A percentile compares a stretch with the other conserved stretches of the same genome.
Conservation (phyloP, 1,284 basidiomycete genomes). For the Apiotrichum porosum region DNA sequence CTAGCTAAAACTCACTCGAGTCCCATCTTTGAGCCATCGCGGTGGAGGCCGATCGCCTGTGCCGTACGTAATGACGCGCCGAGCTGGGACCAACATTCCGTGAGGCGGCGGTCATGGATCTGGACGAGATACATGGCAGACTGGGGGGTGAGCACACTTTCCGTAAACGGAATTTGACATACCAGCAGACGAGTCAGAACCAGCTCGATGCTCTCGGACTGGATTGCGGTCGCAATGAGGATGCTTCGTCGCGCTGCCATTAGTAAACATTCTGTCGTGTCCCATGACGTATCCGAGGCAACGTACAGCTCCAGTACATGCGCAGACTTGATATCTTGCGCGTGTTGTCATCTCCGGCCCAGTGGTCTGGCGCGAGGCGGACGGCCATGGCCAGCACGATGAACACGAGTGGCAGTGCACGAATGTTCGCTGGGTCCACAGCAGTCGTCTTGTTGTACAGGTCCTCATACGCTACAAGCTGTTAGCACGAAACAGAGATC, state of each 20-base stretch:
- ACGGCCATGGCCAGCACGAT: slow-evolving; percentile 88
- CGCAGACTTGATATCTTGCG: slow-evolving; percentile 72
- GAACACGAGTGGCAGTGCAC: slow-evolving; percentile 84
- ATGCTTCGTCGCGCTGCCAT: slow-evolving; percentile 70
- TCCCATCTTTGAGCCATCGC: slow-evolving; percentile 76
- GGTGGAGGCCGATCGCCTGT: slow-evolving; percentile 86
- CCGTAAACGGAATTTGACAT: slow-evolving; percentile 42
- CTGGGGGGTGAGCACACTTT: slow-evolving; percentile 48
- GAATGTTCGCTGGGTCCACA: slow-evolving; percentile 74
- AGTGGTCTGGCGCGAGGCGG: slow-evolving; percentile 74
- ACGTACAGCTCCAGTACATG: slow-evolving; percentile 89
- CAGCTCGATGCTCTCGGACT: slow-evolving; percentile 81
- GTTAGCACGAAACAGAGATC: background rate
- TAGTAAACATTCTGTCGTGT: no score
- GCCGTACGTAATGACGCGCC: slow-evolving; percentile 89
- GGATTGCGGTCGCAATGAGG: slow-evolving; percentile 80
- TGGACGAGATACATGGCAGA: slow-evolving; percentile 87
- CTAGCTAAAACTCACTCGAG: slow-evolving; percentile 53
- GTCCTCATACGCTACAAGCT: slow-evolving; percentile 63
- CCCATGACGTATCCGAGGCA: background rate
- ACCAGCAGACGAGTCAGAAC: slow-evolving; percentile 82
- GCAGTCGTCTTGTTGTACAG: slow-evolving; percentile 68
- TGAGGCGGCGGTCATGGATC: slow-evolving; percentile 49
- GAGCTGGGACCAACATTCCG: slow-evolving; percentile 89
- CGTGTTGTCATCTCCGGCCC: slow-evolving; percentile 69